These are phyloP conservation scores for Juncus effusus DNA, from an alignment of 176 grass and related monocot species.

Conservation along the genomic window DNA sequence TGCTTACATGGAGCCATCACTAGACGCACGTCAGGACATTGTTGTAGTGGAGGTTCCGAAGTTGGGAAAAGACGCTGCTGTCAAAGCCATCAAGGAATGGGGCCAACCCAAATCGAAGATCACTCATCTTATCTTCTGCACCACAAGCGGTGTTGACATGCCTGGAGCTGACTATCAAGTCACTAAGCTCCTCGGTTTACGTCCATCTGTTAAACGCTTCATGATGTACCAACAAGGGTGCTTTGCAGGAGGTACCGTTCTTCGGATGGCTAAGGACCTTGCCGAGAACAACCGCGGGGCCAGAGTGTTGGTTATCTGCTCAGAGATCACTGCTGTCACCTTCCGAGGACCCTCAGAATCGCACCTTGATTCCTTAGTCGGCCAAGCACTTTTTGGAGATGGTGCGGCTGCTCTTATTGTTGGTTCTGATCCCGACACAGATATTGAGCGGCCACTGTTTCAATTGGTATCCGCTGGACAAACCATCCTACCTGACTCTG, in stretches of 20 bases:
- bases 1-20: constrained; percentile 15
- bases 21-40: constrained; percentile 28
- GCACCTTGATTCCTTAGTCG: constrained; percentile 23
- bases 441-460: neutral
- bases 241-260: constrained; percentile 17
- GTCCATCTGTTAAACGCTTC: constrained; percentile 14
- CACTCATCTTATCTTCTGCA: constrained; percentile 38
- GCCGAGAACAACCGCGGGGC: constrained; percentile 42
- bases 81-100: constrained; percentile 40
- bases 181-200: constrained; percentile 26
- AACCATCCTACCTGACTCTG: constrained; percentile 1
- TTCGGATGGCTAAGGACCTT: constrained; percentile 39
- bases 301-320: constrained; percentile 28
- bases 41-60: constrained; percentile 9
- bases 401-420: constrained; percentile 36
- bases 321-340: constrained; percentile 8
- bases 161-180: constrained; percentile 38
- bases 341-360: constrained; percentile 30
- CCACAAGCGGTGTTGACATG: constrained; percentile 35
- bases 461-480: neutral
- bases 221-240: constrained; percentile 33
- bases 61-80: constrained; percentile 21
- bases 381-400: constrained; percentile 34
- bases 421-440: constrained; percentile 5
- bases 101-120: constrained; percentile 22